These are phyloP conservation scores for Pythium coloratum DNA, from an alignment of 352 stramenopile species.

Conservation along the genomic window DNA sequence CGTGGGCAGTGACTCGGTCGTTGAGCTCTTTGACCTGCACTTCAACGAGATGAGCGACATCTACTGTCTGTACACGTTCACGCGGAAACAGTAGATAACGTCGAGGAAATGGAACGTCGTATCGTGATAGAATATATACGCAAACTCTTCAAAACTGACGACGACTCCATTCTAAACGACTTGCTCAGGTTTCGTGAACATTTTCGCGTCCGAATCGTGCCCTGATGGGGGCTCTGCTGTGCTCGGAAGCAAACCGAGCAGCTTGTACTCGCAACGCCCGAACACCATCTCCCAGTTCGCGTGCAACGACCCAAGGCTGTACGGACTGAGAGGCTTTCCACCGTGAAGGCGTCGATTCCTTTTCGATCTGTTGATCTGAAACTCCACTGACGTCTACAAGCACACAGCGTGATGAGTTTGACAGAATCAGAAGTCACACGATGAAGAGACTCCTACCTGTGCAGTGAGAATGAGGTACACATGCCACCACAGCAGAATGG, in stretches of 20 bases:
- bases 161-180: background rate
- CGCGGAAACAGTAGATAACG: conserved; percentile 32
- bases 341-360: conserved; percentile 48
- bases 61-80: conserved; percentile 89
- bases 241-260: conserved; percentile 59
- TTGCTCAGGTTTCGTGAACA: background rate
- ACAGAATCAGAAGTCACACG: background rate
- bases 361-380: conserved; percentile 75
- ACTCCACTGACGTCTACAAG: conserved; percentile 72
- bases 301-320: conserved; percentile 58
- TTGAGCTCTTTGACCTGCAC: conserved; percentile 82
- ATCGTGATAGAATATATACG: conserved; percentile 9
- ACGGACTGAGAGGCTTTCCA: conserved; percentile 59
- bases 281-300: conserved; percentile 84
- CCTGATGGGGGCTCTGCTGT: conserved; percentile 34
- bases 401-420: background rate
- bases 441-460: conserved; percentile 41
- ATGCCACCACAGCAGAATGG: conserved; percentile 68
- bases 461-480: conserved; percentile 69
- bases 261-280: conserved; percentile 55
- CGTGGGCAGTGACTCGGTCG: conserved; percentile 56
- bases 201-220: background rate
- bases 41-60: conserved; percentile 91
- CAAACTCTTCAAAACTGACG: conserved; percentile 13
- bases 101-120: background rate